Evolutionary conservation across 2,329 filamentous ascomycete species (phyloP).

Genomic region (Bipolaris oryzae): DNA sequence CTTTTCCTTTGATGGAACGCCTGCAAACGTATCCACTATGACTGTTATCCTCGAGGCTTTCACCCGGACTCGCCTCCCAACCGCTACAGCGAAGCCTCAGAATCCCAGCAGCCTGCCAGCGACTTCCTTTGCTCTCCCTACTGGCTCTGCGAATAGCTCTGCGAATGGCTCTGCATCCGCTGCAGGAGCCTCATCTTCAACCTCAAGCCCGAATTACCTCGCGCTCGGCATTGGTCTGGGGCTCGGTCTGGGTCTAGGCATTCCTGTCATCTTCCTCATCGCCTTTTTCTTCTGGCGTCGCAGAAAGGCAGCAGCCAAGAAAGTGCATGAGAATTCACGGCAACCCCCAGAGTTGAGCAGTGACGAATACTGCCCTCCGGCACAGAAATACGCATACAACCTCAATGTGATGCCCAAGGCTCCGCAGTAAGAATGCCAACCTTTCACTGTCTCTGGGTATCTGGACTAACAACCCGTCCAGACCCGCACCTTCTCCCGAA

Average conservation of each 20-base stretch:
- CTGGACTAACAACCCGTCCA: background rate
- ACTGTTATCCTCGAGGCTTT: constrained; percentile 37
- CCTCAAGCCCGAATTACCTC: constrained; percentile 1
- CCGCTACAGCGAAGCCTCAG: background rate
- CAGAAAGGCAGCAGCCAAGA: background rate
- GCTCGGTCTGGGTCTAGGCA: constrained; percentile 1
- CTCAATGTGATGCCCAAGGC: background rate
- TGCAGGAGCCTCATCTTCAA: background rate
- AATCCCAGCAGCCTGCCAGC: background rate
- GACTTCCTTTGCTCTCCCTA: constrained; percentile 1
- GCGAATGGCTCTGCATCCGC: constrained; percentile 3
- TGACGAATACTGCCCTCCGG: background rate
- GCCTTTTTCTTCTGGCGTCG: constrained; percentile 8
- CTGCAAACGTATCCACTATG: constrained; percentile 29
- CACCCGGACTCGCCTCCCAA: constrained; percentile 24
- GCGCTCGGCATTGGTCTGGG: constrained; percentile 5
- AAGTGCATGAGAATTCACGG: background rate
- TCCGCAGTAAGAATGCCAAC: background rate
- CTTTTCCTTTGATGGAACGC: constrained; percentile 24
- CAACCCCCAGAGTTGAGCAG: background rate
- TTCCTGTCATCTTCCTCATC: background rate
- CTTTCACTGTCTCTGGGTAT: background rate
- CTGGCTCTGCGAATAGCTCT: constrained; percentile 5
- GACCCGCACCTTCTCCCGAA: background rate
- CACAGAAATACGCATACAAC: background rate